These are phyloP conservation scores for Globisporangium splendens DNA, from an alignment of 352 stramenopile genomes.

Conservation along the genomic window DNA sequence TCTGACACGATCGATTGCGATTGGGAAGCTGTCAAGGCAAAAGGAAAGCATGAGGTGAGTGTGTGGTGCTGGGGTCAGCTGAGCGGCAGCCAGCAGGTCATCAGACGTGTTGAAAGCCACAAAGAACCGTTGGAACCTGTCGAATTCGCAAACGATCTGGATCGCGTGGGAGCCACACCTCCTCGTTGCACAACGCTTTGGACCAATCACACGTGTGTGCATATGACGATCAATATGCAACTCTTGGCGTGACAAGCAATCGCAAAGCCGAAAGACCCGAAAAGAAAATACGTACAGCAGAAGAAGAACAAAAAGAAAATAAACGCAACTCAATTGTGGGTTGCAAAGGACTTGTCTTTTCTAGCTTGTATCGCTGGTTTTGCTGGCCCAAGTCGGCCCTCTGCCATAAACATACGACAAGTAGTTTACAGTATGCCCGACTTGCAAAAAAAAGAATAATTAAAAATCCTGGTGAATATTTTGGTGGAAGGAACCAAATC, in stretches of 20 bases:
- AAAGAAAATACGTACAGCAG: too few species aligned
- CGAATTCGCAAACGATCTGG: too few species aligned
- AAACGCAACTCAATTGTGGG: too few species aligned
- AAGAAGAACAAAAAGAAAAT: too few species aligned
- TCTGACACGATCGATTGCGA: too few species aligned
- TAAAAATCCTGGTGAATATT: neutral
- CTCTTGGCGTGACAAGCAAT: too few species aligned
- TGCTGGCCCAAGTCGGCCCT: too few species aligned
- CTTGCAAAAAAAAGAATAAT: too few species aligned
- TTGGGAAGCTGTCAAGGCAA: neutral
- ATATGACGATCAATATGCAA: too few species aligned
- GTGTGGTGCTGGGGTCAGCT: neutral
- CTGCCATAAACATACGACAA: neutral
- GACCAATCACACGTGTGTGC: neutral
- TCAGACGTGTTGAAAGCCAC: too few species aligned
- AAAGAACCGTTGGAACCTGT: neutral
- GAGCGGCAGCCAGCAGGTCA: neutral
- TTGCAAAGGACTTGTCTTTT: neutral
- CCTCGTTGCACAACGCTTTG: conserved; percentile 4
- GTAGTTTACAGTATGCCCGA: neutral
- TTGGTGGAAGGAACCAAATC: neutral
- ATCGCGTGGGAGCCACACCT: neutral
- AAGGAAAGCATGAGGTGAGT: neutral
- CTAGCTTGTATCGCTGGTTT: neutral
- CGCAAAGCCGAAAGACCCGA: too few species aligned